These are phyloP conservation scores for Taiwanofungus camphoratus DNA, from an alignment of 1,284 basidiomycete genomes.

Conservation along the genomic window DNA sequence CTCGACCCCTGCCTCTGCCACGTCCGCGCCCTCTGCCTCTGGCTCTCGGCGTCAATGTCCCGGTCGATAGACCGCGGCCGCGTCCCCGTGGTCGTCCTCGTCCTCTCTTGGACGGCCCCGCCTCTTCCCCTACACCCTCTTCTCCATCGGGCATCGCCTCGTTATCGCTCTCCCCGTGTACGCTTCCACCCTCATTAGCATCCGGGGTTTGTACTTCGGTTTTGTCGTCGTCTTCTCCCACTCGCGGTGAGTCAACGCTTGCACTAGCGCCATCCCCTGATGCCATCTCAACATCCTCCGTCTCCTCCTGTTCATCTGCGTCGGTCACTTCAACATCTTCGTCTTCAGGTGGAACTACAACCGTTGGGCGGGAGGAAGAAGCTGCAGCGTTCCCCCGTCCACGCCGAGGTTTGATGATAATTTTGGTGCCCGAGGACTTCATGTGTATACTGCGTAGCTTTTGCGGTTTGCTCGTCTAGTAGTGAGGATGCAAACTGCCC, in stretches of 20 bases:
- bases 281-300: conserved; percentile 8
- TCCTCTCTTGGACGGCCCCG: conserved; percentile 16
- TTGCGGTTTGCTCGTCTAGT: too few species aligned
- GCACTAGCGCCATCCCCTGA: conserved; percentile 2
- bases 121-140: conserved; percentile 17
- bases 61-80: conserved; percentile 21
- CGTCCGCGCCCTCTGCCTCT: conserved; percentile 40
- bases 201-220: too few species aligned
- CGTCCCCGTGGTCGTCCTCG: conserved; percentile 26
- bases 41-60: conserved; percentile 19
- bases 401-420: conserved; percentile 26
- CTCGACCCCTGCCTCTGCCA: conserved; percentile 35
- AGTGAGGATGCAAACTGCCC: too few species aligned
- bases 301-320: conserved; percentile 8
- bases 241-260: background rate
- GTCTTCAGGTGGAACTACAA: conserved; percentile 12
- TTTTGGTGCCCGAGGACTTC: conserved; percentile 18
- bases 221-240: conserved; percentile 11
- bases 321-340: conserved; percentile 9
- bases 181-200: conserved; percentile 12
- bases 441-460: too few species aligned
- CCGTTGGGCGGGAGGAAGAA: conserved; percentile 11
- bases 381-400: conserved; percentile 8
- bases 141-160: conserved; percentile 14
- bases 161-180: conserved; percentile 17